These are phyloP conservation scores for Candida pseudoviswanathii DNA, from an alignment of 1,139 yeast genomes.

Conservation along the genomic window DNA sequence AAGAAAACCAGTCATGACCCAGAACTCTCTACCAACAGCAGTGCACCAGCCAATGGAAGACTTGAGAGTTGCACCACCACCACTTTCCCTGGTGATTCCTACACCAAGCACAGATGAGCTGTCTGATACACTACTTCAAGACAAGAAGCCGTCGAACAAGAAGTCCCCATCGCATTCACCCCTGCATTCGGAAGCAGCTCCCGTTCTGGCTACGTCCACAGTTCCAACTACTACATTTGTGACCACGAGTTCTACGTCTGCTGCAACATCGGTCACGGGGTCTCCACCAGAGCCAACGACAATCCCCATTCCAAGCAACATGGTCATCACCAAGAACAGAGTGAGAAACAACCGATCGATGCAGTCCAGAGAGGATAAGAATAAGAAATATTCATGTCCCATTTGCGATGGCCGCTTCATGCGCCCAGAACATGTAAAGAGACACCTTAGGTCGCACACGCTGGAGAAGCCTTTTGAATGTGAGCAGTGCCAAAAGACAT, in stretches of 20 bases:
- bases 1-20: constrained; percentile 4
- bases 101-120: neutral
- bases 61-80: constrained; percentile 13
- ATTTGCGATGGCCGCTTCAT: constrained; percentile 76
- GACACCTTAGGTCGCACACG: constrained; percentile 87
- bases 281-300: constrained; percentile 8
- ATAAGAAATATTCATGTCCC: constrained; percentile 74
- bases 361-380: constrained; percentile 43
- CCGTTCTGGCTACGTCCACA: constrained; percentile 37
- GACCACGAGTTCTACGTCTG: constrained; percentile 5
- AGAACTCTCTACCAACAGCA: neutral
- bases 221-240: constrained; percentile 9
- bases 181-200: constrained; percentile 1
- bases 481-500: constrained; percentile 76
- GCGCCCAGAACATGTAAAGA: constrained; percentile 88
- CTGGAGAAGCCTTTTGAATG: constrained; percentile 86
- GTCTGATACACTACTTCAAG: neutral
- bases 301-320: constrained; percentile 17
- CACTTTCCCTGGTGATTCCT: neutral
- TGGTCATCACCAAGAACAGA: constrained; percentile 15
- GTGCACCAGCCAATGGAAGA: neutral
- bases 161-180: neutral
- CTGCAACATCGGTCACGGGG: constrained; percentile 4
- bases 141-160: neutral
- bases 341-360: constrained; percentile 17